Base-by-base conservation (phyloP, 1,284 basidiomycete species). In the Ganoderma multipileum region DNA sequence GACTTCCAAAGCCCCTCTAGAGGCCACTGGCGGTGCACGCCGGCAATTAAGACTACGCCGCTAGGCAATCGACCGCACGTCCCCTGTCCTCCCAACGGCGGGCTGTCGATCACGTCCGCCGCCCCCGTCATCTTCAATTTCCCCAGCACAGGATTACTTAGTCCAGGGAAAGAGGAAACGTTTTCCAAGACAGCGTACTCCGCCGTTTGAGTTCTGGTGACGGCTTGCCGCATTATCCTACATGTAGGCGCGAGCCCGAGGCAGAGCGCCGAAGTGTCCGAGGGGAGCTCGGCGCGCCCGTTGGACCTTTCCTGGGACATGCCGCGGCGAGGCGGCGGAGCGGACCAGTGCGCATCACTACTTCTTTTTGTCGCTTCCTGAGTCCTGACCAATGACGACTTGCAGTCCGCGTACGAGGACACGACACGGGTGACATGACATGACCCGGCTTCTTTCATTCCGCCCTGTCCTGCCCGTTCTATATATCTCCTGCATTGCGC, bases 361-460 rank as follows among this genome's bases (percentile, higher is more conserved):
- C 55, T 36, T 38, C 18, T 58, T 11, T 36, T 33, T n/a, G n/a
- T n/a, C 14, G 30, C n/a, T 38, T 38, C 36, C 28, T 58, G 7
- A 11, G 4, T 33, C 8, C 3, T 8, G 33, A 33, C 33, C 12
- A 14, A 39, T 14, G 38, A 39, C 38, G 38, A 14, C 38, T 14
- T 39, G 38, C 30, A 28, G 52, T n/a, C 6, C 16, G 26, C n/a
- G 12, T n/a, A n/a, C n/a, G n/a, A n/a, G n/a, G n/a, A n/a, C n/a
- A n/a, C n/a, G 47, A 54, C 26, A 54, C 26, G 26, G 52, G 52
- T 55, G 52, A 55, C 12, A 28, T 1, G 12, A 52, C 47, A 52
- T n/a, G 52, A 28, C 52, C 5, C 28, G 52, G 50, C 50, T 54
- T 33, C 52, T 30, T 55, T 55, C 52, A 55, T 55, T 55, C 52